A percentile compares a stretch with the other conserved stretches of the same genome.
Conservation (phyloP, 1,284 basidiomycete species). For the Grifola frondosa region DNA sequence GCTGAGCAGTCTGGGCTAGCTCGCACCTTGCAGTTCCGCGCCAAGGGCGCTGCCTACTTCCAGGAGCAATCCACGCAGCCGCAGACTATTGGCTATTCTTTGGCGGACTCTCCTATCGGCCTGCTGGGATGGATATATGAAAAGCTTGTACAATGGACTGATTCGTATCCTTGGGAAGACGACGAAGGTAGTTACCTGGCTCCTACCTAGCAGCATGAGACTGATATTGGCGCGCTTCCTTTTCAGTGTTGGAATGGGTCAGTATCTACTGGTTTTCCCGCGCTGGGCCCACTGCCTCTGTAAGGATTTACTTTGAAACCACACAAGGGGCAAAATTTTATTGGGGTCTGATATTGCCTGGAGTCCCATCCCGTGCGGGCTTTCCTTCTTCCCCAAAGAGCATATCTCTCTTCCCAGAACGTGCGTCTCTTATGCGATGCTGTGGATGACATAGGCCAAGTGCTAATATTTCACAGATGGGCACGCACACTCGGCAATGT, state of each 20-base stretch:
- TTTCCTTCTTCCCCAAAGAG: conserved; percentile 51
- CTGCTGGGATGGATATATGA: conserved; percentile 62
- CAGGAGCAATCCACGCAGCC: conserved; percentile 47
- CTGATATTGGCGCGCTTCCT: no score
- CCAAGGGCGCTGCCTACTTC: conserved; percentile 42
- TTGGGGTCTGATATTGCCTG: neutral
- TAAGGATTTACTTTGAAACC: conserved; percentile 54
- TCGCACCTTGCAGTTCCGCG: no score
- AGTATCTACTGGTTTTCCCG: conserved; percentile 62
- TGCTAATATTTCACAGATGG: conserved; percentile 12
- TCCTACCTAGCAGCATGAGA: neutral
- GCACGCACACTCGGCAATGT: conserved; percentile 23
- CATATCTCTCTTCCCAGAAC: conserved; percentile 34
- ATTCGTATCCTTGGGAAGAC: conserved; percentile 48
- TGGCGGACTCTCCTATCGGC: conserved; percentile 56
- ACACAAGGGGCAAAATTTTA: neutral
- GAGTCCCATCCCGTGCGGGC: conserved; percentile 43
- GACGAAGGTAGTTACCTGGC: conserved; percentile 41
- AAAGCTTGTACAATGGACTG: conserved; percentile 53
- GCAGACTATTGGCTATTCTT: conserved; percentile 55
- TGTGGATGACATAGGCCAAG: neutral
- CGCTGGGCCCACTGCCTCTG: conserved; percentile 50
- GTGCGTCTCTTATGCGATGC: conserved; percentile 29
- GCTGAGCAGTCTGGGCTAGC: no score
- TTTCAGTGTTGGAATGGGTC: conserved; percentile 1